Conservation (phyloP, 345 rosid species). For the Odontarrhena argentea region DNA sequence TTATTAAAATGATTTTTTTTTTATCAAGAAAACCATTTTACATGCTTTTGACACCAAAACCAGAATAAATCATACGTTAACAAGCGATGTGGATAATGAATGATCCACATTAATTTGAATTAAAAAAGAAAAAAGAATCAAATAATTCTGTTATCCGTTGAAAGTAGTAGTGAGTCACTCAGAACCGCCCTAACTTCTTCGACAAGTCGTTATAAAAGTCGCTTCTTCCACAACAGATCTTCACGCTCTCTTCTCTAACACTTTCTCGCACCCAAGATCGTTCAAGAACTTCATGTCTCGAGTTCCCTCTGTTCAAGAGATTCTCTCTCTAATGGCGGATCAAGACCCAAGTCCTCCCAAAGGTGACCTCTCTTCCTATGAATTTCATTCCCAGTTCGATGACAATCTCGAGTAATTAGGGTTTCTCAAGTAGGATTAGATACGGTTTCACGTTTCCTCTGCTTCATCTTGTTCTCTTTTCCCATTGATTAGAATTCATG, state of each 20-base stretch:
- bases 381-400: background rate
- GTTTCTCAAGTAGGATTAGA: background rate
- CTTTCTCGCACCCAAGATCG: conserved; percentile 2
- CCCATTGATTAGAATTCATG: background rate
- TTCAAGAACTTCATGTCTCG: background rate
- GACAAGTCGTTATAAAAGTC: conserved; percentile 20
- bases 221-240: conserved; percentile 5
- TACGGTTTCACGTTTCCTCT: background rate
- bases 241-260: background rate
- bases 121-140: too few species aligned
- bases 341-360: conserved; percentile 8
- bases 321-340: conserved; percentile 22
- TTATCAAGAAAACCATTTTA: too few species aligned
- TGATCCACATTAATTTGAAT: background rate
- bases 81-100: background rate
- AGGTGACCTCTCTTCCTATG: conserved; percentile 1
- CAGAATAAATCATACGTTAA: background rate
- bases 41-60: background rate
- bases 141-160: background rate
- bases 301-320: conserved; percentile 1
- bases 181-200: conserved; percentile 14
- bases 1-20: too few species aligned
- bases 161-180: background rate
- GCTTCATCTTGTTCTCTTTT: background rate
- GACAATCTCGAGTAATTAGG: background rate